phyloP scores from a whole-genome alignment of 1,139 yeast genomes.

The Arxiozyma heterogenica region DNA sequence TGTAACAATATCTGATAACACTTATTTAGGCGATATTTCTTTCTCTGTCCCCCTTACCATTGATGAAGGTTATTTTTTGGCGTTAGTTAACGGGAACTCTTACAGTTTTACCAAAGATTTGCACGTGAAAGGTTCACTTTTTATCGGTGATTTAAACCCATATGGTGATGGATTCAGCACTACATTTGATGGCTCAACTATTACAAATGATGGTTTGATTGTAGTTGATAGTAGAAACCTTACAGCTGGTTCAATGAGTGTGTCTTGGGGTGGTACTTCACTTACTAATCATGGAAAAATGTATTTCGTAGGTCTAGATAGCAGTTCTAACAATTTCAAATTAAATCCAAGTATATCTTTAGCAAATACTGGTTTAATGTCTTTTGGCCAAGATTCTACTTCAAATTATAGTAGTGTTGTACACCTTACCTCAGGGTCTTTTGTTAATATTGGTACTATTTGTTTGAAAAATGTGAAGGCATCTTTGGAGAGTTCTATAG shows the following conservation, averaged over 20 bases:
- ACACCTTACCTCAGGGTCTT: too few relatives aligned
- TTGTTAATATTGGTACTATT: too few relatives aligned
- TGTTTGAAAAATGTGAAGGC: too few relatives aligned
- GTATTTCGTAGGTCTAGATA: too few relatives aligned
- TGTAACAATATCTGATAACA: too few relatives aligned
- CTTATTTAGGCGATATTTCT: too few relatives aligned
- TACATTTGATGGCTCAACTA: conserved; percentile 7
- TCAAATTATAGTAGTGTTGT: too few relatives aligned
- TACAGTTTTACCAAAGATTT: conserved; percentile 8
- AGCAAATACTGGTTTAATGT: conserved; percentile 10
- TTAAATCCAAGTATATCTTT: conserved; percentile 8
- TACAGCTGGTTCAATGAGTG: conserved; percentile 6
- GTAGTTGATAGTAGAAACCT: conserved; percentile 13
- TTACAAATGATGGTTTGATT: conserved; percentile 9
- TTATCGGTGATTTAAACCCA: conserved; percentile 10
- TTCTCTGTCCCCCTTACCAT: too few relatives aligned
- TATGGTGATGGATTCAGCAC: conserved; percentile 4
- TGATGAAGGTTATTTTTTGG: too few relatives aligned
- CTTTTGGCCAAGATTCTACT: conserved; percentile 8
- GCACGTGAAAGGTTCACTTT: conserved; percentile 9
- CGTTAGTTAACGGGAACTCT: too few relatives aligned
- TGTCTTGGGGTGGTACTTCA: conserved; percentile 8
- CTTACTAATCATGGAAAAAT: conserved; percentile 11
- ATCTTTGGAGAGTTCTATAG: too few relatives aligned
- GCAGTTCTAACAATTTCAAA: conserved; percentile 5